Conservation (phyloP, 2,329 filamentous ascomycete species). For the Aspergillus pseudonomiae region DNA sequence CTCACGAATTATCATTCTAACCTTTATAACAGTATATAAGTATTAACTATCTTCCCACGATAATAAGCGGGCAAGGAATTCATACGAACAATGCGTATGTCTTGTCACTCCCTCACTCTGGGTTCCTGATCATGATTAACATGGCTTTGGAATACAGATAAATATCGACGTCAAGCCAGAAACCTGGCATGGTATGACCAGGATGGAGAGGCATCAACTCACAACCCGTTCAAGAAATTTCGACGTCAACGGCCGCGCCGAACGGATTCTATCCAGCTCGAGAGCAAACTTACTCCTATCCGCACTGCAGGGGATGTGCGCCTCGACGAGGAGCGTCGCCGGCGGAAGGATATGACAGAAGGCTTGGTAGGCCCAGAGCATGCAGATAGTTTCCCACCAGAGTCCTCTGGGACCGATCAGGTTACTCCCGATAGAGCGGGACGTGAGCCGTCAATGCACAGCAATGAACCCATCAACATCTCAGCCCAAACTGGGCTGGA, state of each 20-base stretch:
- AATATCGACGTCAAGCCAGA: conserved; percentile 41
- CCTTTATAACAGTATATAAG: neutral
- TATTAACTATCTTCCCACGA: neutral
- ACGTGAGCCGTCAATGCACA: conserved; percentile 30
- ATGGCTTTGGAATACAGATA: conserved; percentile 33
- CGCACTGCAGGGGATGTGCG: conserved; percentile 29
- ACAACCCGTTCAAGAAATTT: conserved; percentile 48
- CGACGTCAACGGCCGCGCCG: conserved; percentile 31
- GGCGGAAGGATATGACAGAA: conserved; percentile 28
- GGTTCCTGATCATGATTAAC: conserved; percentile 2
- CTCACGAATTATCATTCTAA: neutral
- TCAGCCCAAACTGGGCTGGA: conserved; percentile 19
- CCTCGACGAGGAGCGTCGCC: conserved; percentile 27
- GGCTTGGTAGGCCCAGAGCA: conserved; percentile 28
- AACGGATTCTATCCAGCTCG: conserved; percentile 34
- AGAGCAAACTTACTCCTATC: conserved; percentile 27
- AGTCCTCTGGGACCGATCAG: conserved; percentile 28
- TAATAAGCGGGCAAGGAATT: neutral
- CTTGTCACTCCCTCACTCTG: neutral
- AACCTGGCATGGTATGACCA: conserved; percentile 47
- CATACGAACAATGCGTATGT: conserved; percentile 7
- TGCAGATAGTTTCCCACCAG: conserved; percentile 29
- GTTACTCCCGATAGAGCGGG: conserved; percentile 14
- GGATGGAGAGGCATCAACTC: conserved; percentile 38
- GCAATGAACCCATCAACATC: conserved; percentile 36